Conservation (phyloP, 768 basidiomycete genomes). For the Rhodotorula babjevae region DNA sequence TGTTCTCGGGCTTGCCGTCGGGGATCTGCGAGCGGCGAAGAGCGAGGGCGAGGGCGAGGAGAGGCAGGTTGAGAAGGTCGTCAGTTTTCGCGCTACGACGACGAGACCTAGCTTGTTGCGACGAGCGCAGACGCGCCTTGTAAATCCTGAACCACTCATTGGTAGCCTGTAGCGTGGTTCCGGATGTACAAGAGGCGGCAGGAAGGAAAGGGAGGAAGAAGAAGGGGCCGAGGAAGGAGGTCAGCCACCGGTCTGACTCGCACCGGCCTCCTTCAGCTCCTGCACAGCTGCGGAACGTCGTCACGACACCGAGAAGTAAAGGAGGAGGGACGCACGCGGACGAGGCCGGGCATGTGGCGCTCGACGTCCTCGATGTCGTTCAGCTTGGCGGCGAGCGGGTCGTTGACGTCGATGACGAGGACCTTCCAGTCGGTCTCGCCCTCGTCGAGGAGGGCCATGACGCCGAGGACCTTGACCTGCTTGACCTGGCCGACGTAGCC, state of each 20-base stretch:
- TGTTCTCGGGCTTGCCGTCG: constrained; percentile 91
- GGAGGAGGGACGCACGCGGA: constrained; percentile 52
- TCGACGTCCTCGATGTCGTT: constrained; percentile 99
- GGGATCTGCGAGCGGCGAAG: constrained; percentile 46
- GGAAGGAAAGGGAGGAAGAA: no score
- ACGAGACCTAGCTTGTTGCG: no score
- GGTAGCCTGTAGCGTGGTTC: no score
- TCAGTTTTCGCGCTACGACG: background rate
- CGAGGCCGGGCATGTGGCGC: constrained; percentile 90
- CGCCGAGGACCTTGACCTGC: constrained; percentile 99
- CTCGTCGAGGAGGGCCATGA: constrained; percentile 99
- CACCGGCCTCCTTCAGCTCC: no score
- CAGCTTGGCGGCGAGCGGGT: constrained; percentile 90
- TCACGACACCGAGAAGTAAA: background rate
- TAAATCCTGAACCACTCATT: constrained; percentile 99
- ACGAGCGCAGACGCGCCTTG: constrained; percentile 58
- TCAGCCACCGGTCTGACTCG: no score
- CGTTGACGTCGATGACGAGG: constrained; percentile 91
- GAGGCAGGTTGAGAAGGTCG: no score
- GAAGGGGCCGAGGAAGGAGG: no score
- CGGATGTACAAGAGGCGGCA: no score
- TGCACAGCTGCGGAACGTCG: background rate
- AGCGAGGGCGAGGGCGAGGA: background rate
- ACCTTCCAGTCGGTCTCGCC: constrained; percentile 99
- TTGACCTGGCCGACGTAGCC: constrained; percentile 96